These are phyloP conservation scores for Puccinia polysora DNA, from an alignment of 1,284 basidiomycete genomes.

Conservation along the genomic window DNA sequence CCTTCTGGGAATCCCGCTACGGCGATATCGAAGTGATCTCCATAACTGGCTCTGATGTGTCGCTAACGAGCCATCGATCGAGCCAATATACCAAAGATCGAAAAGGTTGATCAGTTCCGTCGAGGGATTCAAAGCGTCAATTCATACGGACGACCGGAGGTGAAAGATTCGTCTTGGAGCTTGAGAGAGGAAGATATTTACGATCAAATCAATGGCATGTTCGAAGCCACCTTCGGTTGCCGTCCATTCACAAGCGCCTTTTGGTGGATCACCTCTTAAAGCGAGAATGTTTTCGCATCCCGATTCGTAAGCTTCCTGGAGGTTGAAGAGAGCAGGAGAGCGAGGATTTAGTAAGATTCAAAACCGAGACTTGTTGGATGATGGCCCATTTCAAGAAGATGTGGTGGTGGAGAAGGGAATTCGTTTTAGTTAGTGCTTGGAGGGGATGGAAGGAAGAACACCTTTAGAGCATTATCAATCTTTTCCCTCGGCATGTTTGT, in stretches of 20 bases:
- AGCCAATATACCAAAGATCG: constrained; percentile 48
- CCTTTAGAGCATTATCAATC: constrained; percentile 75
- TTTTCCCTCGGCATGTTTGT: constrained; percentile 90
- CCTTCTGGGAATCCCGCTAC: constrained; percentile 83
- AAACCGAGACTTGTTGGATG: too few species aligned
- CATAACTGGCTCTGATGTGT: constrained; percentile 83
- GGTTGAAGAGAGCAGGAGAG: background rate
- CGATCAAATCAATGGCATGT: constrained; percentile 80
- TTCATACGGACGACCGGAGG: constrained; percentile 47
- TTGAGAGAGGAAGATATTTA: constrained; percentile 46
- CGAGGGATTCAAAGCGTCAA: background rate
- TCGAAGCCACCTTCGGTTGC: constrained; percentile 78
- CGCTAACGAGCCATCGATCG: constrained; percentile 51
- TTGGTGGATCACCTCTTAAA: constrained; percentile 86
- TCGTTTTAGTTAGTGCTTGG: background rate
- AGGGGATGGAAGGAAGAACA: constrained; percentile 56
- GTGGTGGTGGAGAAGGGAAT: background rate
- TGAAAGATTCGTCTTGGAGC: constrained; percentile 44
- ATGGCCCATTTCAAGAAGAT: background rate
- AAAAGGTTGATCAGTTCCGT: background rate
- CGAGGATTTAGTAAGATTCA: background rate
- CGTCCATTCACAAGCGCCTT: constrained; percentile 87
- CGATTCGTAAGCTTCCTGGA: constrained; percentile 69
- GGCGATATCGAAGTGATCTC: constrained; percentile 82
- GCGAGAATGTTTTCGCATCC: constrained; percentile 90